A percentile compares a stretch with the other conserved stretches of the same genome.
Evolutionary conservation across 176 grass and related monocot genomes (phyloP).

Genomic region (Eleusine coracana): DNA sequence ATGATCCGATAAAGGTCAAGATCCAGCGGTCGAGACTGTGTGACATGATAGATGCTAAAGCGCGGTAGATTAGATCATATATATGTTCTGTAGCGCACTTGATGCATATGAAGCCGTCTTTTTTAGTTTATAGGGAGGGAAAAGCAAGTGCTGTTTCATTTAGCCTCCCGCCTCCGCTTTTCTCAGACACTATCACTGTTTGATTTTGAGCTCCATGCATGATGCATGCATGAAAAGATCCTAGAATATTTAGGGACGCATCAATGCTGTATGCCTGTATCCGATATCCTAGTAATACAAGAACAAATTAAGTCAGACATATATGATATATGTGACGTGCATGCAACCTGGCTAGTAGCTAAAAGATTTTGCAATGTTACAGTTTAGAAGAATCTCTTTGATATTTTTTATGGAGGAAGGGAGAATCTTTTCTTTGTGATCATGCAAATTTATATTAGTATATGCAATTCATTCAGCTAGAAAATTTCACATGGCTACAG

Average conservation of each 20-base stretch:
- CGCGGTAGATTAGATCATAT: not conserved
- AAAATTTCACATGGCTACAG: not conserved
- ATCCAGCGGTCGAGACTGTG: constrained; percentile 3
- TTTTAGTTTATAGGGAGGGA: not conserved
- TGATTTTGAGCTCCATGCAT: not conserved
- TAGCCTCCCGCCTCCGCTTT: constrained; percentile 2
- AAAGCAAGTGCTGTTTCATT: constrained; percentile 20
- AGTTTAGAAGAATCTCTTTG: not conserved
- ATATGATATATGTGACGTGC: no score
- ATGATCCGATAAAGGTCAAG: not conserved
- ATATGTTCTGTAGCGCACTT: constrained; percentile 38
- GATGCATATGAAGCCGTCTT: constrained; percentile 12
- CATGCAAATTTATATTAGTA: not conserved
- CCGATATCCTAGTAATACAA: not conserved
- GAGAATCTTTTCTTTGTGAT: not conserved
- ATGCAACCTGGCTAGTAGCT: not conserved
- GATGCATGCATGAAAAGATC: not conserved
- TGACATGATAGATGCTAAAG: constrained; percentile 57
- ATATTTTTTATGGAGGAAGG: no score
- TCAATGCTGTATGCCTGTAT: not conserved
- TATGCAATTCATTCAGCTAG: not conserved
- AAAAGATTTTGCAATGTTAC: not conserved
- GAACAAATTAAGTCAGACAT: not conserved
- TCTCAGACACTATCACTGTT: not conserved
- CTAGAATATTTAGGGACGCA: not conserved